Conservation (phyloP, 176 grass and related monocot genomes). For the Tillandsia fasciculata region DNA sequence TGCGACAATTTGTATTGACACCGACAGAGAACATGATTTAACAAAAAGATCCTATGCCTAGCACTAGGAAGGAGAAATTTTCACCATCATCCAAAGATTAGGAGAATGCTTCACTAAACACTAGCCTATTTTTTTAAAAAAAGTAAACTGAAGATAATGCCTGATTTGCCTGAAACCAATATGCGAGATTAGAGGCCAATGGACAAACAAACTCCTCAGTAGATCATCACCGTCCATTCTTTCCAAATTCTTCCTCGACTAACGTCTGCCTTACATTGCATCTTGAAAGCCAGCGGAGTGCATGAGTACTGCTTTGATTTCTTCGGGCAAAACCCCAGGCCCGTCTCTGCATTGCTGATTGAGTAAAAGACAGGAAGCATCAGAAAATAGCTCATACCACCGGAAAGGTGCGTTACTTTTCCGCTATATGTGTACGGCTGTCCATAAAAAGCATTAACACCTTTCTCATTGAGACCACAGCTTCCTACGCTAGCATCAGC, state of each 20-base stretch:
- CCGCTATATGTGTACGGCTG: too few species aligned
- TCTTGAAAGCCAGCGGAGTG: constrained; percentile 41
- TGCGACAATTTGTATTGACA: neutral
- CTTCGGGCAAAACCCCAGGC: constrained; percentile 45
- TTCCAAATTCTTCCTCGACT: neutral
- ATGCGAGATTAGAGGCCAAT: neutral
- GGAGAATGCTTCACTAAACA: neutral
- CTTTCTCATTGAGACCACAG: too few species aligned
- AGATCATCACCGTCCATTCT: neutral
- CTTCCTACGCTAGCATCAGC: too few species aligned
- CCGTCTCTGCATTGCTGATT: constrained; percentile 52
- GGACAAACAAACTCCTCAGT: neutral
- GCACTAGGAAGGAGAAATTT: neutral
- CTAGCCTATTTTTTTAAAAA: neutral
- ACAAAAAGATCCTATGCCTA: neutral
- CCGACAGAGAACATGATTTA: neutral
- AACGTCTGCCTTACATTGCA: constrained; percentile 15
- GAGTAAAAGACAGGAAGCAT: constrained; percentile 2
- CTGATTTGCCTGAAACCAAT: neutral
- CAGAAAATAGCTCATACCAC: too few species aligned
- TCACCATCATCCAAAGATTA: neutral
- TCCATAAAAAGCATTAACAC: too few species aligned
- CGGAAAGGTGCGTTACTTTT: too few species aligned
- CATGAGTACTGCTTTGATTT: constrained; percentile 74
- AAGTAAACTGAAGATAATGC: neutral